Base-by-base conservation (phyloP, 2,329 filamentous ascomycete genomes). In the Ambrosiella beaveri region DNA sequence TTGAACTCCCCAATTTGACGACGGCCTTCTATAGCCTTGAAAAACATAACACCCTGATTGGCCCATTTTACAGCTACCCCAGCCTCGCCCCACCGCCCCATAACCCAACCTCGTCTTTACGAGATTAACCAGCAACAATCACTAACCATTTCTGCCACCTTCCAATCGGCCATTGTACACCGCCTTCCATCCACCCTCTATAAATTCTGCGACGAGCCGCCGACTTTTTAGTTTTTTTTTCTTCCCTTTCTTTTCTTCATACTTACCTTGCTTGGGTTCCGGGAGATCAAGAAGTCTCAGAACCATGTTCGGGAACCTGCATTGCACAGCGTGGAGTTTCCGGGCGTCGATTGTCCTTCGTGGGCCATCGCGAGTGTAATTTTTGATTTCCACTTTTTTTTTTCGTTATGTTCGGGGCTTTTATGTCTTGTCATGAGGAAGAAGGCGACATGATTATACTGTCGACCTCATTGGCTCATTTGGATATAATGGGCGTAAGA, bases 321-420 rank as follows among this genome's bases (percentile, higher is more conserved):
- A 60, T 60, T 60, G 59, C 59, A 60, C 59, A 60, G 39, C 59
- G 59, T 60, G 59, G 59, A 60, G 59, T 60, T 60, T 60, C 59
- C 59, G 59, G 40, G 56, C 51, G 59, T 60, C 59, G 59, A 60
- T 60, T 60, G 59, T 55, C 59, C 59, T 60, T 60, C 59, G 59
- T 60, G 59, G 59, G 59, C 59, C 59, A 60, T 60, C 59, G 59
- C 54, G 59, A 60, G 59, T 60, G 59, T 50, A 60, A 60, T 60
- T 60, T 60, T 60, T 60, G 59, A 60, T 60, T 40, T 13, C 40
- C 36, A 53, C 35, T 57, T 50, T 54, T 57, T 60, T 53, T 37
- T 55, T 60, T 60, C 59, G 36, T 60, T 60, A 4, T 57, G 45
- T 54, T 37, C 44, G n/a, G 38, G 56, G 51, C 44, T 54, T 54